These are phyloP conservation scores for Colletotrichum agaves DNA, from an alignment of 2,329 filamentous ascomycete species.

Conservation along the genomic window DNA sequence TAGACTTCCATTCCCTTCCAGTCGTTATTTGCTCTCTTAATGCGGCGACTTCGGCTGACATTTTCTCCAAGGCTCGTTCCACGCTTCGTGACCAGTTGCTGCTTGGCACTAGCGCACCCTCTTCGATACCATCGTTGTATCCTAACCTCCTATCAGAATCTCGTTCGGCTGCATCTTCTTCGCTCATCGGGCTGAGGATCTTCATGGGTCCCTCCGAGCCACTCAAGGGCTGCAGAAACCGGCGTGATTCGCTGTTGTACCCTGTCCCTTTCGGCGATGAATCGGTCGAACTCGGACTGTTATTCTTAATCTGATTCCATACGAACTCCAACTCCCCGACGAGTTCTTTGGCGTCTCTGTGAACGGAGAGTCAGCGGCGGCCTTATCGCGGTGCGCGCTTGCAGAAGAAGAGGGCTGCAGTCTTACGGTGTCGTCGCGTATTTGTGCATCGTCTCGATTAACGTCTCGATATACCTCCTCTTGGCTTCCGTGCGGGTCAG, in stretches of 20 bases:
- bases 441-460: constrained; percentile 96
- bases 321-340: constrained; percentile 98
- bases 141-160: constrained; percentile 59
- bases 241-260: constrained; percentile 49
- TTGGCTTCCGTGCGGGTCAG: constrained; percentile 92
- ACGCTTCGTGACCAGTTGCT: constrained; percentile 83
- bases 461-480: constrained; percentile 88
- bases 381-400: neutral
- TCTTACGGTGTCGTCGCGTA: constrained; percentile 87
- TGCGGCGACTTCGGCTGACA: constrained; percentile 93
- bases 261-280: constrained; percentile 63
- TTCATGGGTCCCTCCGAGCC: constrained; percentile 69
- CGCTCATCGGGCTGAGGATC: constrained; percentile 86
- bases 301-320: constrained; percentile 97
- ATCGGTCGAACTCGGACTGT: constrained; percentile 72
- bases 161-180: constrained; percentile 76
- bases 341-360: constrained; percentile 82
- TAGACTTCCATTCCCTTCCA: constrained; percentile 76
- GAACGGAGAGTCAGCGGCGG: constrained; percentile 14
- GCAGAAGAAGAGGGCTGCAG: neutral
- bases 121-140: constrained; percentile 58
- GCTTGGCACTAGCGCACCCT: constrained; percentile 54
- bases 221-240: constrained; percentile 58
- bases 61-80: constrained; percentile 85
- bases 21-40: constrained; percentile 89